Base-by-base conservation (phyloP, 1,284 basidiomycete genomes). In the Pseudozyma tsukubaensis region DNA sequence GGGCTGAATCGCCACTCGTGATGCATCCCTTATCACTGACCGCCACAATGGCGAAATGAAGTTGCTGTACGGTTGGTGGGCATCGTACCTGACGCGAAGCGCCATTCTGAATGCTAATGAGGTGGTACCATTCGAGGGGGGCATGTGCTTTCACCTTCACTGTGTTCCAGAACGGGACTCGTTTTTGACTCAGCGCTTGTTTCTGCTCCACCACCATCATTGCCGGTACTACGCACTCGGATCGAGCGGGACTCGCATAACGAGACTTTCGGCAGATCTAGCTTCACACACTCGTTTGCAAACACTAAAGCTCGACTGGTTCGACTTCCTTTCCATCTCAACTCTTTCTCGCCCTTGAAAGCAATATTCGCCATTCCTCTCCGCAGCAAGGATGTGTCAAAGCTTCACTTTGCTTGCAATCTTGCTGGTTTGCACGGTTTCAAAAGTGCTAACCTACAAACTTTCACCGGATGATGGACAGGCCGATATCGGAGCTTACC, bases 401-500 rank as follows among this genome's bases (percentile, higher is more conserved):
- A 29, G 24, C 3, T 29, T 6, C 3, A 29, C 3, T 3, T 6
- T 29, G 24, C 24, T 29, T 3, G 24, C 24, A 29, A 6, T 6
- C 24, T 29, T 29, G 24, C 24, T 29, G 6, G 6, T 6, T 3
- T 29, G 24, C 6, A 29, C 24, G 6, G 6, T 29, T 29, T 29
- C 24, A 6, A 29, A 29, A 29, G 24, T 29, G 24, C 24, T 45
- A 1, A 35, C 43, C 12, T 70, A 70, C 50, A 57, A 64, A 16
- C 54, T 65, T 1, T 60, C 58, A 14, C 39, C 67, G 0, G 32
- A n/a, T 11, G 54, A 60, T 12, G 68, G 68, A 3, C 52, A 57
- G 24, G 68, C 68, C 2, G 58, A 60, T 13, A 58, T 70, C 6
- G 68, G 68, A 6, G 68, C 68, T 3, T 64, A 70, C 35, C 58